Evolutionary conservation across 768 basidiomycete species (phyloP).

Genomic region (Leccinum disarticulatum): DNA sequence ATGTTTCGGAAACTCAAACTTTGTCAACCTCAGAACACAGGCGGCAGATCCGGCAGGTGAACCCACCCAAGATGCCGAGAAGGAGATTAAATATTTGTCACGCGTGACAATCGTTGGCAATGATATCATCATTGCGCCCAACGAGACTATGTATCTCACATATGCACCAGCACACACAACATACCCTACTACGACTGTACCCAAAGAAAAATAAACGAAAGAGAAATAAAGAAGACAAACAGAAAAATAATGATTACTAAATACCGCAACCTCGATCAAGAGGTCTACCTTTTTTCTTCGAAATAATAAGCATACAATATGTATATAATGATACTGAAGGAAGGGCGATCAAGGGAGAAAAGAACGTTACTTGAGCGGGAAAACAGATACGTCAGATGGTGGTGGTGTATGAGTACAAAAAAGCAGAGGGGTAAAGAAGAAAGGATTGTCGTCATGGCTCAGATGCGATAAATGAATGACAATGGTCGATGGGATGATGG

Average conservation of each 20-base stretch:
- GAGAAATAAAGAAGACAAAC: slow-evolving; percentile 10
- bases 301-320: background rate
- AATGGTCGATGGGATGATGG: background rate
- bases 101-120: too few species aligned
- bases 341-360: background rate
- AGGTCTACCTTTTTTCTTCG: background rate
- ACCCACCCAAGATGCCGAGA: too few species aligned
- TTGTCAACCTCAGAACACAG: too few species aligned
- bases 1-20: too few species aligned
- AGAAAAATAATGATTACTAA: background rate
- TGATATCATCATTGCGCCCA: too few species aligned
- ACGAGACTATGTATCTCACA: background rate
- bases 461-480: background rate
- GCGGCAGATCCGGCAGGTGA: too few species aligned
- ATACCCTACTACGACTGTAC: background rate
- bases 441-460: background rate
- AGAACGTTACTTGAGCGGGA: background rate
- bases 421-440: background rate
- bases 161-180: background rate
- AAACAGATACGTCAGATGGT: background rate
- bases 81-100: too few species aligned
- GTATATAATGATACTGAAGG: background rate
- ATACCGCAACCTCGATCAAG: background rate
- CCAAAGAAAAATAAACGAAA: slow-evolving; percentile 1
- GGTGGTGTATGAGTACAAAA: background rate